phyloP scores from a whole-genome alignment of 2,329 filamentous ascomycete species.

The Alternaria angustiovoidea region DNA sequence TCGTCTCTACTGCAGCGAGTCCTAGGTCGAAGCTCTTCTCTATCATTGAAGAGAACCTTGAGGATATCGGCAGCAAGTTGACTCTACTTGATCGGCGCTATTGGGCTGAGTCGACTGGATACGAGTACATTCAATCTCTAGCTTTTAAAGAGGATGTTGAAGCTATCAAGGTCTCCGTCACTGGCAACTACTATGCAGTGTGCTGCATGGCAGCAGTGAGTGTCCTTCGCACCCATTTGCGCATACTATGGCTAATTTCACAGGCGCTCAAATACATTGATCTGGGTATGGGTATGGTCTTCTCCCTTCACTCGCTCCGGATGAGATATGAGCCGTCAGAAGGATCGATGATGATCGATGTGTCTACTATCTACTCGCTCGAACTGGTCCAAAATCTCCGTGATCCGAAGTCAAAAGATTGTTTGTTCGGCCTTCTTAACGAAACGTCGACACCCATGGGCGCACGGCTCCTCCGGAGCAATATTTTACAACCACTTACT shows the following conservation, averaged over 20 bases:
- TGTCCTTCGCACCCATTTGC: constrained; percentile 49
- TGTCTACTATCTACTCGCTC: constrained; percentile 83
- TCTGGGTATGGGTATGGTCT: constrained; percentile 70
- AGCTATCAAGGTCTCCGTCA: constrained; percentile 78
- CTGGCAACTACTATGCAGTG: constrained; percentile 85
- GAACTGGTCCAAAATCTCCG: constrained; percentile 91
- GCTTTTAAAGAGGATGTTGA: constrained; percentile 83
- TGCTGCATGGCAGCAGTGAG: constrained; percentile 86
- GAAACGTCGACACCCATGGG: constrained; percentile 90
- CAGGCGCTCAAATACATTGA: constrained; percentile 86
- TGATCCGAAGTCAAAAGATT: constrained; percentile 78
- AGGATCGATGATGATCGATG: constrained; percentile 94
- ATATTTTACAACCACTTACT: constrained; percentile 88
- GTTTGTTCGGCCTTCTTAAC: constrained; percentile 85
- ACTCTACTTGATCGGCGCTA: constrained; percentile 76
- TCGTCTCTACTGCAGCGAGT: constrained; percentile 76
- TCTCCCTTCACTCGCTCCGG: constrained; percentile 80
- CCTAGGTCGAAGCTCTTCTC: constrained; percentile 76
- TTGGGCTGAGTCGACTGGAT: constrained; percentile 81
- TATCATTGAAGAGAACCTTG: constrained; percentile 76
- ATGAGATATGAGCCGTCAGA: constrained; percentile 89
- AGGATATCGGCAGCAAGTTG: constrained; percentile 64
- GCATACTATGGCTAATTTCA: constrained; percentile 8
- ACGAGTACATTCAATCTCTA: constrained; percentile 80
- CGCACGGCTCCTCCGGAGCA: constrained; percentile 79